Percentiles rank a stretch among this genome's conserved stretches.
Evolutionary conservation across 768 basidiomycete species (phyloP).

Genomic region (Tricholoma terreum): DNA sequence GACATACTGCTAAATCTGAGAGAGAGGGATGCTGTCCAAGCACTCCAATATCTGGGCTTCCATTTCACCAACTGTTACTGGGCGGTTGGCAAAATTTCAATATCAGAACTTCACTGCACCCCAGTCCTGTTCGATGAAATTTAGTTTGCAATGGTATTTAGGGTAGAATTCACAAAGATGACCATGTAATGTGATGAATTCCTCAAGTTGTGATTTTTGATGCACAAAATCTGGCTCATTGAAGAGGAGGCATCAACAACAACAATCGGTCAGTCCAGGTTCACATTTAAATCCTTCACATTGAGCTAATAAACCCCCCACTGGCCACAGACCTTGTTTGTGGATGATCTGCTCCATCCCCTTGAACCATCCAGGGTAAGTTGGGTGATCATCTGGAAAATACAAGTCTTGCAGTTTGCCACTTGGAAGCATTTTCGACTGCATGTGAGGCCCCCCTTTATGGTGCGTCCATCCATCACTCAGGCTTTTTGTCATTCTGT

Average conservation of each 20-base stretch:
- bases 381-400: slow-evolving; percentile 22
- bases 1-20: background rate
- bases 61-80: background rate
- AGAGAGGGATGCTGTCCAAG: background rate
- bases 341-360: slow-evolving; percentile 29
- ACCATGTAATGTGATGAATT: too few relatives aligned
- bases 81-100: too few relatives aligned
- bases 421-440: slow-evolving; percentile 17
- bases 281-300: slow-evolving; percentile 20
- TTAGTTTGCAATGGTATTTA: too few relatives aligned
- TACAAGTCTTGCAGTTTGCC: slow-evolving; percentile 29
- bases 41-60: too few relatives aligned
- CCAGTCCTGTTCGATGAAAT: too few relatives aligned
- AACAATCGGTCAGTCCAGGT: background rate
- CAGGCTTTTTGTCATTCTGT: too few relatives aligned
- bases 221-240: slow-evolving; percentile 1
- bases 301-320: slow-evolving; percentile 18
- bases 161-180: too few relatives aligned
- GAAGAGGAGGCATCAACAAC: background rate
- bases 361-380: slow-evolving; percentile 25
- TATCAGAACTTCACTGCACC: slow-evolving; percentile 13
- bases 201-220: too few relatives aligned
- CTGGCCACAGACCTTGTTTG: slow-evolving; percentile 19
- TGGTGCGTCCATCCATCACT: too few relatives aligned
- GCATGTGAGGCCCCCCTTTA: slow-evolving; percentile 17